Base-by-base conservation (phyloP, 2,329 filamentous ascomycete genomes). In the Colletotrichum ledebouriae region DNA sequence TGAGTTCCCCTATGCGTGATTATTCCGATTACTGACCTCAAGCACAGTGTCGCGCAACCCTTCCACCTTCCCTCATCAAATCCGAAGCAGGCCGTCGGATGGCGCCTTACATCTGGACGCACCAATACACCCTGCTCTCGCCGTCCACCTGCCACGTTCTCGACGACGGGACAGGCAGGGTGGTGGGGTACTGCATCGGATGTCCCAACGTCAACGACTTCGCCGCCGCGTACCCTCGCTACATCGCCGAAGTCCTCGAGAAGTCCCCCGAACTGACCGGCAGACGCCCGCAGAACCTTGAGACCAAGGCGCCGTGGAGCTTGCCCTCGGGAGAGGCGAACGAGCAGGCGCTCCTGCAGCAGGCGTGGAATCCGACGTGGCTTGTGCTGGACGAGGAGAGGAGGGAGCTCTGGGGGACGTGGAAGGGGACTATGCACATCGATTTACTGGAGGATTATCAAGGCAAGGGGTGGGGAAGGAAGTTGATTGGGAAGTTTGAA, bases 181-280 rank as follows among this genome's bases (percentile, higher is more conserved):
- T 78, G 1, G 83, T 85, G 39, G 84, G 84, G n/a, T 86, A 86
- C 76, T 82, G 83, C 69, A 81, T 85, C 74, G 82, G 82, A 60
- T 78, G 77, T 55, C 76, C 84, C 10, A 80, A 84, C 75, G 78
- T 84, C 17, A 67, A 76, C 53, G 75, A 77, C 70, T 79, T 86
- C 56, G 74, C 76, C 15, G 72, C 70, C 2, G 73, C 67, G 2
- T 86, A 85, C 75, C 71, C 69, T 3, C 71, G 73, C 6, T 86
- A 84, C 76, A 72, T 79, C 13, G 22, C 56, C 10, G 71, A 75
- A 11, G 75, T 85, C 11, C 77, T 84, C 2, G 73, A 75, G 37
- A 61, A 52, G 13, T 72, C 73, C 42, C 13, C 70, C 5, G 74
- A 75, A 12, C 34, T 77, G 15, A n/a, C 37, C 2, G 66, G 66